Conservation (phyloP, 2,329 filamentous ascomycete genomes). For the Exutisphaerella laricina region DNA sequence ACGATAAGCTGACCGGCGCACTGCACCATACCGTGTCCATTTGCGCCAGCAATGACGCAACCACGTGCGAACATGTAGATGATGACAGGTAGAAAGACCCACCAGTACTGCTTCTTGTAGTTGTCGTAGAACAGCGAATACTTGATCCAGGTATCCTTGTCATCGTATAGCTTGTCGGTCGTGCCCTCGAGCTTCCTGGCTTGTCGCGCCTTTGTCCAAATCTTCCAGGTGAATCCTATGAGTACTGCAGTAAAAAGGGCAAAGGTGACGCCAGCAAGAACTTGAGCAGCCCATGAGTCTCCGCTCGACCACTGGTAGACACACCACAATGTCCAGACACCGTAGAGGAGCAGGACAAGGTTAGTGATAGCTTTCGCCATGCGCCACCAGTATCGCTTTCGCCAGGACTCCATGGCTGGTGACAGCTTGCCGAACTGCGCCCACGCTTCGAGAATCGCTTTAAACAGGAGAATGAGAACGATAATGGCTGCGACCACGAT, state of each 20-base stretch:
- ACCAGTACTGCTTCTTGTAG: constrained; percentile 94
- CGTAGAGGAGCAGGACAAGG: constrained; percentile 85
- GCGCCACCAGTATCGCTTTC: constrained; percentile 92
- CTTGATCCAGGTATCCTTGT: constrained; percentile 87
- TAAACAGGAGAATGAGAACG: constrained; percentile 80
- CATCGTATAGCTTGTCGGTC: constrained; percentile 67
- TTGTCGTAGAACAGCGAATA: constrained; percentile 97
- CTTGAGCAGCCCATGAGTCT: constrained; percentile 89
- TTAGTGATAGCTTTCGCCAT: constrained; percentile 85
- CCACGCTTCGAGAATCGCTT: constrained; percentile 87
- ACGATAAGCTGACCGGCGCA: constrained; percentile 73
- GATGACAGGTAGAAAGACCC: constrained; percentile 87
- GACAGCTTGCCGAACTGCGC: constrained; percentile 85
- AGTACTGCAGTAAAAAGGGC: constrained; percentile 73
- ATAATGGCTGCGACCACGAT: constrained; percentile 79
- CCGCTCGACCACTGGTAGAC: constrained; percentile 91
- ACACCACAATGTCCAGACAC: constrained; percentile 92
- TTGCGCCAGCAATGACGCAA: constrained; percentile 73
- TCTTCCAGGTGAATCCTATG: constrained; percentile 77
- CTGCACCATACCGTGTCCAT: constrained; percentile 80
- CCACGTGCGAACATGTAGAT: constrained; percentile 88
- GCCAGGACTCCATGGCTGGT: constrained; percentile 71
- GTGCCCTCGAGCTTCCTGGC: constrained; percentile 74
- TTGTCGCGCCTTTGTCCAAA: constrained; percentile 67
- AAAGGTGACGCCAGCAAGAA: constrained; percentile 75